Evolutionary conservation across 169 alveolate genomes (phyloP).

Genomic region (Plasmodium fragile): DNA sequence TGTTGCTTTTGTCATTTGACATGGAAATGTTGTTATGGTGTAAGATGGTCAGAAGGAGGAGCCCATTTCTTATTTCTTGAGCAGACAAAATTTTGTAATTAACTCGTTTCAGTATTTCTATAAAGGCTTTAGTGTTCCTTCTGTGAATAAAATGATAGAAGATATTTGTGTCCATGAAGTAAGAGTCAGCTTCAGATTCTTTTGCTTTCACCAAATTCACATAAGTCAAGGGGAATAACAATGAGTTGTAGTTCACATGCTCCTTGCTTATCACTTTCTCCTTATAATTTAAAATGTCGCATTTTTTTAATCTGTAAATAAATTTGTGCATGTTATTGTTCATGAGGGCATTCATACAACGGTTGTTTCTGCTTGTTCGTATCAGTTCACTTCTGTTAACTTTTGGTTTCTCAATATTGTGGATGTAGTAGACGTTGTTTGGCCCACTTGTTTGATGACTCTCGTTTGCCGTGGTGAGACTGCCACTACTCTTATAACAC

Average conservation of each 20-base stretch:
- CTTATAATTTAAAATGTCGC: constrained; percentile 62
- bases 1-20: constrained; percentile 23
- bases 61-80: constrained; percentile 39
- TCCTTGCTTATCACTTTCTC: constrained; percentile 20
- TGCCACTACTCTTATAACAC: neutral
- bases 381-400: constrained; percentile 45
- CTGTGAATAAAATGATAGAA: constrained; percentile 17
- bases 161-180: neutral
- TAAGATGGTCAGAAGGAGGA: constrained; percentile 24
- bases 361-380: constrained; percentile 1
- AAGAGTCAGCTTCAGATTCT: neutral
- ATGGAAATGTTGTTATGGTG: constrained; percentile 64
- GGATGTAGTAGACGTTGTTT: constrained; percentile 48
- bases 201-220: constrained; percentile 3
- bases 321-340: constrained; percentile 30
- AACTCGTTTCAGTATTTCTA: constrained; percentile 30
- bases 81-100: constrained; percentile 22
- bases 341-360: neutral
- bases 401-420: constrained; percentile 42
- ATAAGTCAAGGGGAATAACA: constrained; percentile 34
- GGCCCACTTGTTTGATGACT: neutral
- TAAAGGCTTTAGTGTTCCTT: constrained; percentile 23
- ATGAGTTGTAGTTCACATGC: neutral
- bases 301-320: constrained; percentile 30
- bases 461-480: neutral